A percentile compares a stretch with the other conserved stretches of the same genome.
Evolutionary conservation across 2,329 filamentous ascomycete species (phyloP).

Genomic region (Penicillium sp.): DNA sequence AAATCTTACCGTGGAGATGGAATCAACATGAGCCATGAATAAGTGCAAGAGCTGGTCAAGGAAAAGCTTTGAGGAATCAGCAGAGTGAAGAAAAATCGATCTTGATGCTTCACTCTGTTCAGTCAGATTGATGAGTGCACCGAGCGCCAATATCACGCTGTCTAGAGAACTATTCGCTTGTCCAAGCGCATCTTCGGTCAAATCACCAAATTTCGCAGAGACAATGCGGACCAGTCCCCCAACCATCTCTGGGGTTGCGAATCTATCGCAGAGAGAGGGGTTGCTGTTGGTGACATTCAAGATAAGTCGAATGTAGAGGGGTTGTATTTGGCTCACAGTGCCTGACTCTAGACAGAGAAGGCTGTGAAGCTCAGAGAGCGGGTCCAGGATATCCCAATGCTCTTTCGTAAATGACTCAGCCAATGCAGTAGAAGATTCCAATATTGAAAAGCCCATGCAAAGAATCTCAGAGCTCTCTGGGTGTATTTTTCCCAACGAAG

Average conservation of each 20-base stretch:
- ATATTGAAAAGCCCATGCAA: slow-evolving; percentile 32
- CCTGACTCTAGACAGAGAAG: slow-evolving; percentile 33
- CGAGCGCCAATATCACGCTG: slow-evolving; percentile 71
- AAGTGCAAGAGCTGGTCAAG: slow-evolving; percentile 61
- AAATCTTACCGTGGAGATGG: slow-evolving; percentile 63
- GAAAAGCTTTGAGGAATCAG: slow-evolving; percentile 41
- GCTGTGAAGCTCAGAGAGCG: slow-evolving; percentile 37
- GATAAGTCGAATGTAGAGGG: slow-evolving; percentile 63
- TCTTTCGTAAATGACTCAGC: slow-evolving; percentile 25
- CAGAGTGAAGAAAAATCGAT: slow-evolving; percentile 44
- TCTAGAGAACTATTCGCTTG: slow-evolving; percentile 62
- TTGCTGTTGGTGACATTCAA: slow-evolving; percentile 87
- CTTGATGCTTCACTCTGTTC: slow-evolving; percentile 70
- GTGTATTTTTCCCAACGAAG: neutral
- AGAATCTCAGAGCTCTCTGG: slow-evolving; percentile 25
- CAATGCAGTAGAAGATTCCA: slow-evolving; percentile 38
- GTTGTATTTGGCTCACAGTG: slow-evolving; percentile 26
- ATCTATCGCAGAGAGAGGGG: slow-evolving; percentile 63
- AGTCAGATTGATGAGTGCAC: slow-evolving; percentile 81
- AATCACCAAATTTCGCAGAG: slow-evolving; percentile 30
- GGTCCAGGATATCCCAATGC: slow-evolving; percentile 27
- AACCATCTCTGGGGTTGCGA: slow-evolving; percentile 51
- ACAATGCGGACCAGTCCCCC: slow-evolving; percentile 38
- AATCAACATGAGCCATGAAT: slow-evolving; percentile 66
- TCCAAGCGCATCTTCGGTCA: slow-evolving; percentile 27